Percentiles rank a stretch among this genome's conserved stretches.
Conservation (phyloP, 345 rosid genomes). For the Lumnitzera littorea region DNA sequence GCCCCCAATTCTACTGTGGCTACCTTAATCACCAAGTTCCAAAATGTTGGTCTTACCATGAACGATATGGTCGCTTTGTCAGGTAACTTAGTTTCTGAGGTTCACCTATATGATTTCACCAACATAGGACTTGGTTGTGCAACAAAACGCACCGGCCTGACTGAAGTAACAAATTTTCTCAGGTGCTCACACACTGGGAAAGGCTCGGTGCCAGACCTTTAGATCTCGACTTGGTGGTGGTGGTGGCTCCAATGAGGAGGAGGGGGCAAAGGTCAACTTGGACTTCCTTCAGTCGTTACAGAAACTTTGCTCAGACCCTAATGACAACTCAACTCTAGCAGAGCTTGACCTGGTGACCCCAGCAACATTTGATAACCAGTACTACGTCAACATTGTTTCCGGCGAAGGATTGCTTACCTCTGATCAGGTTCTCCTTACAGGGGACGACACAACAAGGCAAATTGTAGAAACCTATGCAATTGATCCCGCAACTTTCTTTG, state of each 20-base stretch:
- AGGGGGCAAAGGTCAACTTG: slow-evolving; percentile 31
- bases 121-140: neutral
- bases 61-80: slow-evolving; percentile 73
- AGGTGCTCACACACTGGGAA: slow-evolving; percentile 84
- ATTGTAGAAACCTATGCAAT: slow-evolving; percentile 47
- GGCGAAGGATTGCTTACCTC: slow-evolving; percentile 79
- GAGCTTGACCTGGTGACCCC: slow-evolving; percentile 71
- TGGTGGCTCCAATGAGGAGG: slow-evolving; percentile 18
- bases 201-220: slow-evolving; percentile 70
- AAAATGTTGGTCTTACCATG: slow-evolving; percentile 61
- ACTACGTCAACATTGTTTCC: slow-evolving; percentile 60
- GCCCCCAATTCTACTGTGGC: slow-evolving; percentile 66
- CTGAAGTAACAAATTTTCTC: neutral
- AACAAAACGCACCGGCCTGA: neutral
- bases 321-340: slow-evolving; percentile 26
- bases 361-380: slow-evolving; percentile 75
- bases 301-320: slow-evolving; percentile 41
- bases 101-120: neutral
- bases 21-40: slow-evolving; percentile 45
- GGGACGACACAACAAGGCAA: slow-evolving; percentile 36
- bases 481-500: slow-evolving; percentile 43
- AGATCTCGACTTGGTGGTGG: slow-evolving; percentile 35
- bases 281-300: slow-evolving; percentile 59
- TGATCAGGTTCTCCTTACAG: slow-evolving; percentile 54
- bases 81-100: slow-evolving; percentile 20